Evolutionary conservation across 2,329 filamentous ascomycete genomes (phyloP).

Genomic region (Fusarium sp.): DNA sequence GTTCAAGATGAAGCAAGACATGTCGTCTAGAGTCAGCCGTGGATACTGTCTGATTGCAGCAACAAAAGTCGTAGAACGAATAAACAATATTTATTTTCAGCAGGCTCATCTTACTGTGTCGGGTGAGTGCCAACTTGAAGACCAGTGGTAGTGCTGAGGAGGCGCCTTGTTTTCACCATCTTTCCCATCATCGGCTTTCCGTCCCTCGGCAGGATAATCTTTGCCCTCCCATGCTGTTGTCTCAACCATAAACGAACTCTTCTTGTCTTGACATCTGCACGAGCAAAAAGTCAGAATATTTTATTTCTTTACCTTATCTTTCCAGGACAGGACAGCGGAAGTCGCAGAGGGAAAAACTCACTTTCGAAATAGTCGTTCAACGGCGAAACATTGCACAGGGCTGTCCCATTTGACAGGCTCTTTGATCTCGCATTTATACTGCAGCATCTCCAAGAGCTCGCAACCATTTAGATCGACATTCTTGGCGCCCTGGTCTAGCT

Average conservation of each 20-base stretch:
- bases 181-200: slow-evolving; percentile 25
- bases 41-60: not conserved
- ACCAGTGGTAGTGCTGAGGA: slow-evolving; percentile 49
- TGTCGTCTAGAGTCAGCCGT: not conserved
- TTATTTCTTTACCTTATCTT: not conserved
- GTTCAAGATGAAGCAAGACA: not conserved
- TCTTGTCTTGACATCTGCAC: slow-evolving; percentile 67
- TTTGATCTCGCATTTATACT: slow-evolving; percentile 69
- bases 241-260: slow-evolving; percentile 69
- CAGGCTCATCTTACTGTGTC: slow-evolving; percentile 43
- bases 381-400: slow-evolving; percentile 65
- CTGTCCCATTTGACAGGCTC: slow-evolving; percentile 59
- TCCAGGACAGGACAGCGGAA: not conserved
- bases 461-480: slow-evolving; percentile 65
- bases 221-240: slow-evolving; percentile 71
- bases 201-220: slow-evolving; percentile 23
- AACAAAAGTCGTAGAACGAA: not conserved
- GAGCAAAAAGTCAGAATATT: slow-evolving; percentile 9
- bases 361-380: slow-evolving; percentile 70
- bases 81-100: not conserved
- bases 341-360: slow-evolving; percentile 50
- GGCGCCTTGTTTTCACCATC: slow-evolving; percentile 29
- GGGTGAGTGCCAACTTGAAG: slow-evolving; percentile 51
- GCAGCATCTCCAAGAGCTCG: slow-evolving; percentile 67
- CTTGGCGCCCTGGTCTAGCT: slow-evolving; percentile 54